A percentile compares a stretch with the other conserved stretches of the same genome.
Conservation (phyloP, 352 stramenopile species). For the Globisporangium paddicum region DNA sequence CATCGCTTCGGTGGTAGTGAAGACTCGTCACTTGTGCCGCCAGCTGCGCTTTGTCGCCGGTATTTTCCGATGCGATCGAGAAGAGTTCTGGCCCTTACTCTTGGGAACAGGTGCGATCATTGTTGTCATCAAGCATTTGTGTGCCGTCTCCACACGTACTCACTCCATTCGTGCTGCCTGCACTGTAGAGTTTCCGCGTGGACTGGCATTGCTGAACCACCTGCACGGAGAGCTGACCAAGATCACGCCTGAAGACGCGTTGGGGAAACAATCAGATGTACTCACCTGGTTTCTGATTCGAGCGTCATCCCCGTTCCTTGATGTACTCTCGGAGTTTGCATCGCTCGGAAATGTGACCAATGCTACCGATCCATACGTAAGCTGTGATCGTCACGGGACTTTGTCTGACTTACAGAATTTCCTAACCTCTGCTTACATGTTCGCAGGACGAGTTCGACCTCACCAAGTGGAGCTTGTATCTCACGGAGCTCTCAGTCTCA, state of each 20-base stretch:
- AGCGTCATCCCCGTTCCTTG: slow-evolving; percentile 45
- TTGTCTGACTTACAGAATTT: not conserved
- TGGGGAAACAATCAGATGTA: slow-evolving; percentile 24
- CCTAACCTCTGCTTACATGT: not conserved
- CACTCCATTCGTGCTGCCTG: not conserved
- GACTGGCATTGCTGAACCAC: slow-evolving; percentile 44
- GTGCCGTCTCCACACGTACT: slow-evolving; percentile 4
- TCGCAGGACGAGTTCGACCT: slow-evolving; percentile 41
- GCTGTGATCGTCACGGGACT: slow-evolving; percentile 1
- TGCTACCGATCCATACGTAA: slow-evolving; percentile 48
- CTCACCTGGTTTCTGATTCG: slow-evolving; percentile 56
- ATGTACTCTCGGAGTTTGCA: slow-evolving; percentile 44
- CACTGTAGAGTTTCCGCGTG: slow-evolving; percentile 38
- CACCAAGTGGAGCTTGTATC: slow-evolving; percentile 33
- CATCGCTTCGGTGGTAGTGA: slow-evolving; percentile 26
- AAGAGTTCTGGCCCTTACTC: slow-evolving; percentile 39
- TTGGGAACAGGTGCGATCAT: slow-evolving; percentile 19
- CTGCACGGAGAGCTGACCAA: slow-evolving; percentile 33
- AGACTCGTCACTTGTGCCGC: slow-evolving; percentile 29
- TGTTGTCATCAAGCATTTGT: not conserved
- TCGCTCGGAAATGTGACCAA: slow-evolving; percentile 36
- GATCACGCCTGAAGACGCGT: slow-evolving; percentile 31
- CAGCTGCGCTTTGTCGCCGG: slow-evolving; percentile 24
- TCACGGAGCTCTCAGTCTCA: slow-evolving; percentile 20
- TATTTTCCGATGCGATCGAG: slow-evolving; percentile 25